Conservation (phyloP, 768 basidiomycete genomes). For the Fomitopsis pulvina region DNA sequence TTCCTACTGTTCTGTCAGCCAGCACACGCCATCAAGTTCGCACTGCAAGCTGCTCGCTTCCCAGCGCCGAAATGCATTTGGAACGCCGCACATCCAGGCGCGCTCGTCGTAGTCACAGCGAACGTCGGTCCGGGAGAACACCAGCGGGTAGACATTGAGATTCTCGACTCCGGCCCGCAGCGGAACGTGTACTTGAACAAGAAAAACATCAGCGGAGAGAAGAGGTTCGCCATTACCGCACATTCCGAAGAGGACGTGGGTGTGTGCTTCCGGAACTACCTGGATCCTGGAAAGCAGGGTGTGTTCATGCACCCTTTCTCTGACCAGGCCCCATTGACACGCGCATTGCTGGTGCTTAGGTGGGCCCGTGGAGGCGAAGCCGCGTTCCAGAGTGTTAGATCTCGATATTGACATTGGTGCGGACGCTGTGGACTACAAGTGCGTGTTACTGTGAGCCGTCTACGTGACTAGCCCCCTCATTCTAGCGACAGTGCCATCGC, state of each 20-base stretch:
- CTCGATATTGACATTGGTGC: conserved; percentile 97
- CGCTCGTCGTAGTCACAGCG: conserved; percentile 93
- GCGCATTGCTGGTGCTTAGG: conserved; percentile 20
- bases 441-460: conserved; percentile 23
- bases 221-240: conserved; percentile 87
- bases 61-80: conserved; percentile 88
- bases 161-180: conserved; percentile 79
- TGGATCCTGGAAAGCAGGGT: conserved; percentile 60
- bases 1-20: conserved; percentile 23
- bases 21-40: conserved; percentile 76
- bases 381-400: conserved; percentile 69
- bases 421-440: conserved; percentile 99
- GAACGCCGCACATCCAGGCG: conserved; percentile 83
- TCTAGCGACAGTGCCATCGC: conserved; percentile 75
- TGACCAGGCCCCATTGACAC: neutral
- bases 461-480: neutral
- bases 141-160: conserved; percentile 91
- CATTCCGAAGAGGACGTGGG: conserved; percentile 93
- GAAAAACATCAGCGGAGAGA: conserved; percentile 82
- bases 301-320: neutral
- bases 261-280: conserved; percentile 84
- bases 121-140: conserved; percentile 72
- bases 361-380: conserved; percentile 38
- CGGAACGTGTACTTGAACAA: conserved; percentile 91
- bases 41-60: conserved; percentile 61